A percentile compares a stretch with the other conserved stretches of the same genome.
Evolutionary conservation across 2,329 filamentous ascomycete species (phyloP).

Genomic region (Fusarium pininemorale): DNA sequence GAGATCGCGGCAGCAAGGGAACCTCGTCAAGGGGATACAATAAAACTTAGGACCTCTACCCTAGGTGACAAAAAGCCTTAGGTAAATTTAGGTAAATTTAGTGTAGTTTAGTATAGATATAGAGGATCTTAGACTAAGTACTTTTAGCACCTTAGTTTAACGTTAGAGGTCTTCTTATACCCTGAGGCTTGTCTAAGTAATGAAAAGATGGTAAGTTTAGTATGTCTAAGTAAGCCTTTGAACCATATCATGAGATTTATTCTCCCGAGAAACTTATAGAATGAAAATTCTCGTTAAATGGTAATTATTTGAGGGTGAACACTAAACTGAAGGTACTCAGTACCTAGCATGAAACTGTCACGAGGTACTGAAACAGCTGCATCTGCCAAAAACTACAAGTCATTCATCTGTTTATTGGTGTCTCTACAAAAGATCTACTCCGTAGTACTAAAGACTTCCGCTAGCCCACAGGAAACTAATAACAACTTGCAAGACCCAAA

Average conservation of each 20-base stretch:
- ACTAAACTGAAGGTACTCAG: not conserved
- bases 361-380: not conserved
- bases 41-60: no score
- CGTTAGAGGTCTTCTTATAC: no score
- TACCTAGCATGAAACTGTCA: not conserved
- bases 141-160: no score
- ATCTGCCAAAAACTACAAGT: not conserved
- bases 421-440: not conserved
- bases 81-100: no score
- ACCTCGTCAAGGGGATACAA: no score
- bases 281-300: no score
- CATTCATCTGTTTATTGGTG: not conserved
- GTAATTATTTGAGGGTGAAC: not conserved
- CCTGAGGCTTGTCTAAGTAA: not conserved
- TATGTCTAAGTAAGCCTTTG: not conserved
- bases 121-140: no score
- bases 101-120: no score
- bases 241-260: not conserved
- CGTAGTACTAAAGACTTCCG: not conserved
- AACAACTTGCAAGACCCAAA: not conserved
- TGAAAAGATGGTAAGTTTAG: not conserved
- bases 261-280: not conserved
- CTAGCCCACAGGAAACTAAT: not conserved
- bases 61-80: no score
- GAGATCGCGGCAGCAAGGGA: not conserved